phyloP scores from a whole-genome alignment of 2,329 filamentous ascomycete species.

The Pyrenochaeta sp. region DNA sequence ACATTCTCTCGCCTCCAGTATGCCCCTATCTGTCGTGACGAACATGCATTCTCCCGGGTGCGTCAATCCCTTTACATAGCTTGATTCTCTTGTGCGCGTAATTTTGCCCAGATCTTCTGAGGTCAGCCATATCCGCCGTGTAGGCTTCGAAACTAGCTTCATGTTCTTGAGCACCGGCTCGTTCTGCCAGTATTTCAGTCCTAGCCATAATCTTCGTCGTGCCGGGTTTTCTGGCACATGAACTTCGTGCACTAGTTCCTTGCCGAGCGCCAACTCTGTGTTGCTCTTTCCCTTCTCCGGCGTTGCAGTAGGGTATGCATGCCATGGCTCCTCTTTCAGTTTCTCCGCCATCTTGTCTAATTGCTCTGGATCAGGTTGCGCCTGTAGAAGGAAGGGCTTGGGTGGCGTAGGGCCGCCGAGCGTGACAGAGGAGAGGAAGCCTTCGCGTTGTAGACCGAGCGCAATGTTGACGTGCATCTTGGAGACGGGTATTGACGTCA shows the following conservation, averaged over 20 bases:
- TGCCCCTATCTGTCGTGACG: conserved; percentile 76
- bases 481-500: conserved; percentile 82
- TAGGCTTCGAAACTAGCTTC: conserved; percentile 75
- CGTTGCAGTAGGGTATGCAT: conserved; percentile 33
- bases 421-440: conserved; percentile 82
- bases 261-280: conserved; percentile 21
- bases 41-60: conserved; percentile 84
- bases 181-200: conserved; percentile 88
- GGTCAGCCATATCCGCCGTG: conserved; percentile 72
- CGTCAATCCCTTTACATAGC: conserved; percentile 75
- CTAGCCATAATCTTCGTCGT: conserved; percentile 81
- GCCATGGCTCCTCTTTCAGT: conserved; percentile 53
- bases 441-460: conserved; percentile 80
- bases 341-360: conserved; percentile 42
- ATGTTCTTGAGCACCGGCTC: conserved; percentile 78
- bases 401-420: conserved; percentile 70
- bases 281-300: conserved; percentile 1
- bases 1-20: conserved; percentile 84
- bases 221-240: conserved; percentile 68
- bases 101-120: conserved; percentile 70
- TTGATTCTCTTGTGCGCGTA: conserved; percentile 71
- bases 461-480: conserved; percentile 81
- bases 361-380: conserved; percentile 38
- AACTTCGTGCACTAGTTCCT: conserved; percentile 33
- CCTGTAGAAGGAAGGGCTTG: conserved; percentile 44